Evolutionary conservation across 2,329 filamentous ascomycete species (phyloP), one percentile per base, ranked within the genome.

Genomic region (Colletotrichum echinochloae): DNA sequence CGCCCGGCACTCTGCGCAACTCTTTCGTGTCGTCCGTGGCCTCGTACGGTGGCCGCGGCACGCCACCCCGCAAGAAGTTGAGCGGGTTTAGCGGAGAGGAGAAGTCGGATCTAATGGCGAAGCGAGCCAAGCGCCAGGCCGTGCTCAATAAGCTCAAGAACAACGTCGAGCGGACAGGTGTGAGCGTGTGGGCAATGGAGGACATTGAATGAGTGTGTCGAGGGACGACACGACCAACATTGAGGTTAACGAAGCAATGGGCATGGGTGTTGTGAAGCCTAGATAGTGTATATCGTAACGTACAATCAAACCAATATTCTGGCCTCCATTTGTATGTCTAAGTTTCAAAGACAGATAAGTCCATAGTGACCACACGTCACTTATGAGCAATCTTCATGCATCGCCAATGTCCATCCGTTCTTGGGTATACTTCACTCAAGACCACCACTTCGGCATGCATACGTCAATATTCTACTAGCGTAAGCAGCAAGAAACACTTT

Each of bases 11-110:
- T 52, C 78, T 86, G 63, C 83, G 84, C 33, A 79, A 79, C 73
- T 81, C 80, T 26, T 72, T 82, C 48, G 80, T 85, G 33, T 83
- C 82, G 16, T 82, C 87, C 18, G 77, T 83, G 3, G 78, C 78
- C 26, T 79, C 81, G 35, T 76, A 75, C 55, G 77, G 78, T 57
- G 76, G 78, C 6, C 72, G 78, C 41, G 75, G 79, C 70, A 86
- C 86, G 26, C 83, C 88, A 33, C 86, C 88, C 2, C 81, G 88
- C 52, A 90, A 88, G 82, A 91, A 90, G 82, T 75, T 91, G 66
- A 89, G 85, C 71, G 88, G 88, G 23, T 91, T 89, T 74, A 89
- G 85, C 68, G 81, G 83, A 39, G 83, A 86, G 62, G 90, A 92
- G 77, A 91, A 89, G 81, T 80, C 80, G 35, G 83, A 83, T 35